Evolutionary conservation across 176 grass and related monocot species (phyloP), one percentile per base, ranked within the genome.

Genomic region (Carex pumila): DNA sequence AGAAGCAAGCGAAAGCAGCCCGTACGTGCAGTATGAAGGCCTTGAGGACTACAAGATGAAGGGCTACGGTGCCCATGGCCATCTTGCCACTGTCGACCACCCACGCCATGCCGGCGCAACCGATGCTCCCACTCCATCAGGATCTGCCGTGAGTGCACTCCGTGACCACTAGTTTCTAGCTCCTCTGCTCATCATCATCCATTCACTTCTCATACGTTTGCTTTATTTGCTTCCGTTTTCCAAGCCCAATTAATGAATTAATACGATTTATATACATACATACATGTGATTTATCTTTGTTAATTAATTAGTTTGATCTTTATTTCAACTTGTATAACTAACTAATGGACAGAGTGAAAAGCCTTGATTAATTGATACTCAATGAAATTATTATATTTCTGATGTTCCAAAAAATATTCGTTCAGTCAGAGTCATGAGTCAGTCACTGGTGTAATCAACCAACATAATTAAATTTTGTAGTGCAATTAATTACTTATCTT

Each of bases 11-110:
- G 91, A 90, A 85, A 97, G 82, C 57, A 97, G 92, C 81, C 95
- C 90, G n/a, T 97, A 97, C 84, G 84, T 94, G 89, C 86, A 73
- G 87, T 86, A 93, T 79, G 61, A 91, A 1, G 86, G 66, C 17
- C 45, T 93, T 37, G 92, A 93, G 82, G 90, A 98, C 79, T 98
- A 94, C 84, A 94, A 94, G 87, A 87, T 91, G 88, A 86, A 86
- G 4, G 92, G 86, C 18, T 93, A 98, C 73, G 92, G 95, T 49
- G 69, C 86, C 32, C 68, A 85, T 6, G 91, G 95, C 61, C 91
- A 98, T 84, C 89, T 89, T 52, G 86, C 90, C 10, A 86, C 84
- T 61, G 88, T 91, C 78, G 80, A 89, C 21, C 84, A 87, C 15
- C 56, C 86, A 77, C 54, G 89, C 89, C 77, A 92, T 85, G 74